Evolutionary conservation across 257 asterid genomes (phyloP), one percentile per base, ranked within the genome.

Genomic region (Sherardia arvensis): DNA sequence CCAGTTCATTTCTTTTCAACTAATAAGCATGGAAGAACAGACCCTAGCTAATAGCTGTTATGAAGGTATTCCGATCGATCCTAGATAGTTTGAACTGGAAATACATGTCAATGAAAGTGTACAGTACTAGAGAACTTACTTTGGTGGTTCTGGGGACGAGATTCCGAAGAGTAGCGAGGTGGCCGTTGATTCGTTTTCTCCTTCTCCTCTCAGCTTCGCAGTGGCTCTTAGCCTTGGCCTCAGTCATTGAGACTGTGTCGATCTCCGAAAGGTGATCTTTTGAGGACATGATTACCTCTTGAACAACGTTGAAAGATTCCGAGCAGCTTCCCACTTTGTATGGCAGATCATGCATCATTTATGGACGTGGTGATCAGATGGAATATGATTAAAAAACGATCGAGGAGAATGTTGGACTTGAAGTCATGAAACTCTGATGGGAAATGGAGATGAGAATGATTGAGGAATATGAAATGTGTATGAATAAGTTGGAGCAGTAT

Each of bases 141-240:
- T 91, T 91, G 82, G 79, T 79, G 15, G 86, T 73, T 51, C 78
- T 82, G 40, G 98, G 98, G 67, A 91, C 86, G 47, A 91, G 94
- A 72, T 82, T 77, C 53, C 94, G 80, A 30, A 91, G 95, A 51
- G 98, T 91, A 72, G 91, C 95, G 69, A 91, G 86, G 70, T 88
- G 98, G 66, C 75, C 94, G 20, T 88, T 91, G 74, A 91, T 91
- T 53, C 98, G 70, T 71, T 84, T 91, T 59, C 98, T 75, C 48
- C 98, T 74, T 5, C 96, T 78, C 22, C 95, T 76, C 51, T 91
- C 98, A 29, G 98, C 98, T 74, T 91, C 98, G 62, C 90, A 88
- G 69, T 91, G 98, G 67, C 83, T 91, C 32, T 75, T 83, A 69
- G 87, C 90, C 72, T 83, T 83, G 1, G 92, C 91, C 40, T 90